These are phyloP conservation scores for Trifolium pratense DNA, from an alignment of 306 rosid species.

Conservation along the genomic window DNA sequence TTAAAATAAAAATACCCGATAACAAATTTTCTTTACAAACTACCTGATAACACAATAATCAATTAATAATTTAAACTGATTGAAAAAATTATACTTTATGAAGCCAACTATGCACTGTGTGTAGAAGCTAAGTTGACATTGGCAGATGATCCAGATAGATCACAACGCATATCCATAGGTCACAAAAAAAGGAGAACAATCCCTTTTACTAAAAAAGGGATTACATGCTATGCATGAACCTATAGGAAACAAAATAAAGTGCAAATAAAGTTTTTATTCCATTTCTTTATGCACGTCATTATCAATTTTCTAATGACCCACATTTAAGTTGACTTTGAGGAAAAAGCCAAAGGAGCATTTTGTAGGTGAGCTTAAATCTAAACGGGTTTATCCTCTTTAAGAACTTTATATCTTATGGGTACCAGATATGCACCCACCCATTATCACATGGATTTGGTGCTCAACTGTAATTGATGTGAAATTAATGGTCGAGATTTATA, in stretches of 20 bases:
- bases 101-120: conserved; percentile 26
- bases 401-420: background rate
- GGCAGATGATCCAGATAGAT: conserved; percentile 38
- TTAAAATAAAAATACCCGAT: background rate
- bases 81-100: conserved; percentile 17
- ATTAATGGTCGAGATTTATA: no score
- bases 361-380: conserved; percentile 32
- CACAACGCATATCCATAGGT: conserved; percentile 37
- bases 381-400: conserved; percentile 11
- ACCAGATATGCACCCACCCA: conserved; percentile 12
- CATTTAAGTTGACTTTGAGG: conserved; percentile 48
- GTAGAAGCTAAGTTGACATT: conserved; percentile 49
- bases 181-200: conserved; percentile 16
- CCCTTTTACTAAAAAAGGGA: conserved; percentile 10
- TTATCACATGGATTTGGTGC: no score
- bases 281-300: conserved; percentile 37
- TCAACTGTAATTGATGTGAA: no score
- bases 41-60: background rate
- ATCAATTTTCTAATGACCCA: conserved; percentile 34
- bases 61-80: conserved; percentile 19
- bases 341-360: conserved; percentile 37
- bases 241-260: conserved; percentile 36
- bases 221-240: conserved; percentile 47
- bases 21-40: no score
- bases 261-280: conserved; percentile 20